Conservation (phyloP, 2,329 filamentous ascomycete species). For the Calonectria pseudoturangicola region DNA sequence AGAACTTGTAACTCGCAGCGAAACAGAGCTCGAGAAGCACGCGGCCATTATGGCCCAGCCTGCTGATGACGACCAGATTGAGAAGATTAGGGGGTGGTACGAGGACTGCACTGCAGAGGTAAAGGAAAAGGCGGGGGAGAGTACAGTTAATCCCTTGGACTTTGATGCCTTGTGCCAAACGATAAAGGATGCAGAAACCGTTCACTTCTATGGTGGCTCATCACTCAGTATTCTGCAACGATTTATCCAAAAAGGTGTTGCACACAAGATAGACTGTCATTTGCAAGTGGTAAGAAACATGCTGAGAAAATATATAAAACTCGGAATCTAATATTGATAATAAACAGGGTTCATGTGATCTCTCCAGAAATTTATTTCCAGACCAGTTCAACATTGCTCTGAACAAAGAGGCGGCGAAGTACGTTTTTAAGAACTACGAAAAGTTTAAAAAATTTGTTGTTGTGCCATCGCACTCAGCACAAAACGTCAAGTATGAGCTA, state of each 20-base stretch:
- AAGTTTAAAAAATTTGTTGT: conserved; percentile 47
- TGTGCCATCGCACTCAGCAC: conserved; percentile 52
- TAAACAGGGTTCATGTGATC: conserved; percentile 49
- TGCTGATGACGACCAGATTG: conserved; percentile 22
- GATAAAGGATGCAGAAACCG: conserved; percentile 44
- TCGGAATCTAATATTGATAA: conserved; percentile 1
- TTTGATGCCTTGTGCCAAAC: conserved; percentile 40
- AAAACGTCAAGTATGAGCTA: conserved; percentile 48
- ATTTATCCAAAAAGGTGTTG: conserved; percentile 46
- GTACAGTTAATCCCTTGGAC: conserved; percentile 29
- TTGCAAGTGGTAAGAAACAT: conserved; percentile 45
- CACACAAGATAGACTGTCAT: conserved; percentile 46
- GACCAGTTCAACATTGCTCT: conserved; percentile 53
- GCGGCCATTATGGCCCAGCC: conserved; percentile 40
- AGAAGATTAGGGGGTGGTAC: conserved; percentile 47
- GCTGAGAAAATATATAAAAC: background rate
- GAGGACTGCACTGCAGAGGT: conserved; percentile 37
- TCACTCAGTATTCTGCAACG: conserved; percentile 47
- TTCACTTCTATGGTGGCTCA: conserved; percentile 50
- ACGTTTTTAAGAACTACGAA: conserved; percentile 41
- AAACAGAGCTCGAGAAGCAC: conserved; percentile 43
- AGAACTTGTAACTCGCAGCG: conserved; percentile 48
- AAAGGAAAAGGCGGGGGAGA: conserved; percentile 19
- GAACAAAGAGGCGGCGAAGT: conserved; percentile 44
- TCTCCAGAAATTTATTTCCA: conserved; percentile 49